Evolutionary conservation across 2,329 filamentous ascomycete species (phyloP), one percentile per base, ranked within the genome.

Genomic region (Cercospora canescens): DNA sequence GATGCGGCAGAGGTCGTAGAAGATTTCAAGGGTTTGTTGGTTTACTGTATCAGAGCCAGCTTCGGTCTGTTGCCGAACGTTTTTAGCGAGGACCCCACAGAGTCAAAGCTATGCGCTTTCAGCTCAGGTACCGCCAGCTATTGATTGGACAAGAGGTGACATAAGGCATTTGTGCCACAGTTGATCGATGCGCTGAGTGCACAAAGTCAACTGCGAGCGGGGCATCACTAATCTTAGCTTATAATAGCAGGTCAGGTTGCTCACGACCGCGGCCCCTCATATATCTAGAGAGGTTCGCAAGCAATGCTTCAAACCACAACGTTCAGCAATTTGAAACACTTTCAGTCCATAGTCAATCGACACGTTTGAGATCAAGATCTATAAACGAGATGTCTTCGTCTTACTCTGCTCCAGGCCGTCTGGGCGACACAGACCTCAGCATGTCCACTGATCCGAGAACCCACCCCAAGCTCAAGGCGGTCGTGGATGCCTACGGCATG

Each of bases 381-480:
- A 9, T 21, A 39, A n/a, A 45, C 5, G 32, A 58, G 12, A 34
- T 60, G 18, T 45, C 45, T 32, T 18, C 35, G 37, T 45, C 54
- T 24, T 67, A 68, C 60, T 67, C 63, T 26, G 60, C 64, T 16
- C 72, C 71, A 16, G 73, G 73, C 54, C 73, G 72, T 32, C 65
- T 74, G 16, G 72, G 72, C 54, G 64, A 72, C 30, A 57, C 64
- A 7, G 41, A 67, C 28, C 67, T 71, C 45, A 66, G 21, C 32
- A 21, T 71, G 21, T 57, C 57, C 8, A 65, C 60, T 4, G 72
- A 74, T 39, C 72, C 71, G 9, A 65, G 72, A n/a, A 65, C 66
- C 11, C 67, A 71, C 18, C 72, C 73, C 14, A 66, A 66, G 26
- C 66, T 73, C 24, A 54, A 65, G 18, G 62, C 54, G 8, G 41